Evolutionary conservation across 2,329 filamentous ascomycete species (phyloP).

Genomic region (Colletotrichum eleusines): DNA sequence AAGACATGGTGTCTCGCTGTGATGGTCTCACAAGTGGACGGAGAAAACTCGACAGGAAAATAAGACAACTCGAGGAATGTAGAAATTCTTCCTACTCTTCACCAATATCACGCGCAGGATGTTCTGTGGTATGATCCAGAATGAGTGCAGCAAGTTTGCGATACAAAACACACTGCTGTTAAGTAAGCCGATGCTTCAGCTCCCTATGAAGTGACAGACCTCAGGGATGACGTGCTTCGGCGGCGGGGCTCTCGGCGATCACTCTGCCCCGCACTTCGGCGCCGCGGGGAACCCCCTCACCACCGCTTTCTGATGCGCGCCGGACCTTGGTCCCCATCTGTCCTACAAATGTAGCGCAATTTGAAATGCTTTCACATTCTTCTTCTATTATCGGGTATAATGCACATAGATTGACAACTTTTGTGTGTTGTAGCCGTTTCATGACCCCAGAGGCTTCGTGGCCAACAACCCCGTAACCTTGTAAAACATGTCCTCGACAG

Average conservation of each 20-base stretch:
- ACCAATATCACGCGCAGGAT: background rate
- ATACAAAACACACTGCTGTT: background rate
- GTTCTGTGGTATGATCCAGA: background rate
- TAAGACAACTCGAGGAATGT: too few species aligned
- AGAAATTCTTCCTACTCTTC: background rate
- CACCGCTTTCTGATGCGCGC: background rate
- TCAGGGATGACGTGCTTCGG: slow-evolving; percentile 35
- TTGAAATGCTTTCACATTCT: slow-evolving; percentile 17
- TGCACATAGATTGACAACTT: slow-evolving; percentile 35
- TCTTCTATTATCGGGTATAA: slow-evolving; percentile 42
- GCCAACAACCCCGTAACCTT: slow-evolving; percentile 76
- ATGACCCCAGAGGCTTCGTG: slow-evolving; percentile 61
- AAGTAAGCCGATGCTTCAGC: slow-evolving; percentile 12
- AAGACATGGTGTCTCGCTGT: slow-evolving; percentile 65
- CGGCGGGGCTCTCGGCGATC: slow-evolving; percentile 24
- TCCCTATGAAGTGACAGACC: slow-evolving; percentile 32
- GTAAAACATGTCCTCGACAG: slow-evolving; percentile 81
- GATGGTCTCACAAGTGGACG: background rate
- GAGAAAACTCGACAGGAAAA: background rate
- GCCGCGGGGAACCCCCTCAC: slow-evolving; percentile 20
- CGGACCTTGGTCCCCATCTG: background rate
- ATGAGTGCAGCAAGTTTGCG: background rate
- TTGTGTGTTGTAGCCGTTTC: slow-evolving; percentile 35
- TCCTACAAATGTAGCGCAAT: background rate
- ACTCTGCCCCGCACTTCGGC: slow-evolving; percentile 31